Evolutionary conservation across 2,329 filamentous ascomycete genomes (phyloP), one percentile per base, ranked within the genome.

Genomic region (Fusarium lyarnte): DNA sequence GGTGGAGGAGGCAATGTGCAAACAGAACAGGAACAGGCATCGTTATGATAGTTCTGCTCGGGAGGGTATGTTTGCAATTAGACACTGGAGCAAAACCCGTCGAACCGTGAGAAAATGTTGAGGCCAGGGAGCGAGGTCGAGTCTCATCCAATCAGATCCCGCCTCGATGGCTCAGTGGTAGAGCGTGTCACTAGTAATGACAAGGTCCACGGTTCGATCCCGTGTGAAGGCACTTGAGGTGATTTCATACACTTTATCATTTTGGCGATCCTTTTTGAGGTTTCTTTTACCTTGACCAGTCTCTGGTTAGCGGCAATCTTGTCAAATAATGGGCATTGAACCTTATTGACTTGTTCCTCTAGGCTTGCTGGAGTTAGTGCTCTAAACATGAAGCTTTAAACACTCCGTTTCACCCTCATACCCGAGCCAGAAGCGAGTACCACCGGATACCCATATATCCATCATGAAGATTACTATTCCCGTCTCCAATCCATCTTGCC

Each of bases 161-260:
- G 66, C 66, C 66, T 63, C 23, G 42, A 63, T 69, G 64, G 66
- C 66, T 69, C 66, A 69, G 66, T 69, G 64, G 66, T 69, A 69
- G 66, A 69, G 66, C 66, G 66, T 69, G 65, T 69, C 66, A 69
- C 66, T 69, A 69, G 66, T 69, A 69, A 69, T 69, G 66, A 69
- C 65, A 69, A 69, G 66, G 66, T 69, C 66, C 66, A 63, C 65
- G 66, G 66, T 69, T 69, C 66, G 57, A 69, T 69, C 66, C 66
- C 66, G 65, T 68, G 66, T 63, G 52, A 66, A 63, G 66, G 66
- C 66, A 69, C 17, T 25, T 0, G 8, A 9, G 12, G 6, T 51
- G 3, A n/a, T n/a, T 6, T 3, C 23, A 5, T 52, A 2, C 7
- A 8, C 2, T 11, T 17, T 36, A 9, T n/a, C 17, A 9, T n/a